Conservation (phyloP, 805 yeast species). For the Yarrowia hollandica region DNA sequence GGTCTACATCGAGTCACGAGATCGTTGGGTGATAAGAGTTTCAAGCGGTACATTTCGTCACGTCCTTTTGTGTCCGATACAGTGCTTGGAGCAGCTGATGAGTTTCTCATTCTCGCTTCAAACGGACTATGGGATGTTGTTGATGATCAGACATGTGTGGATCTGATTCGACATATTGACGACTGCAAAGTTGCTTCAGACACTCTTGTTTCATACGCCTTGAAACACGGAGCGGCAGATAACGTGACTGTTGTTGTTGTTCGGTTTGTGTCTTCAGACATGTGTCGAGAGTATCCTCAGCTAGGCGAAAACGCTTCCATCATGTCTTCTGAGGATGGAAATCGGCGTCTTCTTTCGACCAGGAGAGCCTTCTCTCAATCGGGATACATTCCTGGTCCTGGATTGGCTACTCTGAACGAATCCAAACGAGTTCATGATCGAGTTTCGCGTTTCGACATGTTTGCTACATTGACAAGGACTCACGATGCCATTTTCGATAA, state of each 20-base stretch:
- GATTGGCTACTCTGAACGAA: constrained; percentile 8
- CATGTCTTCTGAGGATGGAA: background rate
- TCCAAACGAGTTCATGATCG: constrained; percentile 10
- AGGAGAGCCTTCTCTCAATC: constrained; percentile 17
- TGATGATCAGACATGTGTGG: constrained; percentile 70
- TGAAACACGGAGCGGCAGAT: constrained; percentile 29
- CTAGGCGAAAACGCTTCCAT: background rate
- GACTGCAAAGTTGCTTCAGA: constrained; percentile 31
- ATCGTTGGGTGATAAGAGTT: constrained; percentile 76
- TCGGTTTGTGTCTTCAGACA: constrained; percentile 21
- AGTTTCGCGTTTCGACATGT: background rate
- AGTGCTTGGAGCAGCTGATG: constrained; percentile 57
- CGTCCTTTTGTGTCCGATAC: constrained; percentile 66
- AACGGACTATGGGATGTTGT: constrained; percentile 91
- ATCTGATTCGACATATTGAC: constrained; percentile 47
- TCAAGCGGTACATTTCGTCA: constrained; percentile 73
- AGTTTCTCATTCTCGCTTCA: constrained; percentile 75
- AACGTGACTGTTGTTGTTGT: constrained; percentile 35
- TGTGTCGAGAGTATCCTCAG: constrained; percentile 16
- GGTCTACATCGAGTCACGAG: constrained; percentile 84
- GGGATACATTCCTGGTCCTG: constrained; percentile 21
- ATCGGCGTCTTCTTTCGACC: background rate
- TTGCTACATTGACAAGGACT: background rate
- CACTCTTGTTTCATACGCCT: constrained; percentile 29
- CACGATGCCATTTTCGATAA: constrained; percentile 28